Conservation (phyloP, 495 filamentous ascomycete species). For the Evernia prunastri region DNA sequence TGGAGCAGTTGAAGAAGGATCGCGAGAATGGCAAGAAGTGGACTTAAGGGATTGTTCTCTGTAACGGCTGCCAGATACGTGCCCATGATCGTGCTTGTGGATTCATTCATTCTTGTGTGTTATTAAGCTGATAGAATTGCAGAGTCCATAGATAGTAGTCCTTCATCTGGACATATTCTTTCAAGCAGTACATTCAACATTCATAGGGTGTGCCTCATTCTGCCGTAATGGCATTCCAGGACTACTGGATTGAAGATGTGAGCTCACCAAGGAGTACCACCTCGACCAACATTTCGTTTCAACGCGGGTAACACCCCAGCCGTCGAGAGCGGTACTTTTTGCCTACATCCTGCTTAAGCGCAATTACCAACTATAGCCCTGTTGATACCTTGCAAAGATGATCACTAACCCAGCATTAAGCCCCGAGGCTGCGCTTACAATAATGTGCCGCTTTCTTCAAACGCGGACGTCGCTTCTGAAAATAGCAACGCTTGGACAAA, state of each 20-base stretch:
- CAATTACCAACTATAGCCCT: neutral
- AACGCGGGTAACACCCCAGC: neutral
- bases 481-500: neutral
- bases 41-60: neutral
- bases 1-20: constrained; percentile 63
- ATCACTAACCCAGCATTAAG: neutral
- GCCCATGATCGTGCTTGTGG: neutral
- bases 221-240: neutral
- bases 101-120: neutral
- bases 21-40: constrained; percentile 18
- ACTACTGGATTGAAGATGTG: neutral
- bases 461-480: neutral
- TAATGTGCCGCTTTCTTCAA: neutral
- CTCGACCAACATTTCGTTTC: neutral
- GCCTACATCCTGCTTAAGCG: neutral
- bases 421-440: neutral
- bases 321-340: neutral
- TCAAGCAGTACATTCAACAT: too few relatives aligned
- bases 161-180: neutral
- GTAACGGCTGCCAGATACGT: neutral
- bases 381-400: neutral
- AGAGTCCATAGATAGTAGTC: neutral
- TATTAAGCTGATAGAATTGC: neutral
- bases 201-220: neutral
- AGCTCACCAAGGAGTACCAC: neutral